Percentiles rank a stretch among this genome's conserved stretches.
These are phyloP conservation scores for Naganishia friedmannii DNA, from an alignment of 768 basidiomycete genomes.

Conservation along the genomic window DNA sequence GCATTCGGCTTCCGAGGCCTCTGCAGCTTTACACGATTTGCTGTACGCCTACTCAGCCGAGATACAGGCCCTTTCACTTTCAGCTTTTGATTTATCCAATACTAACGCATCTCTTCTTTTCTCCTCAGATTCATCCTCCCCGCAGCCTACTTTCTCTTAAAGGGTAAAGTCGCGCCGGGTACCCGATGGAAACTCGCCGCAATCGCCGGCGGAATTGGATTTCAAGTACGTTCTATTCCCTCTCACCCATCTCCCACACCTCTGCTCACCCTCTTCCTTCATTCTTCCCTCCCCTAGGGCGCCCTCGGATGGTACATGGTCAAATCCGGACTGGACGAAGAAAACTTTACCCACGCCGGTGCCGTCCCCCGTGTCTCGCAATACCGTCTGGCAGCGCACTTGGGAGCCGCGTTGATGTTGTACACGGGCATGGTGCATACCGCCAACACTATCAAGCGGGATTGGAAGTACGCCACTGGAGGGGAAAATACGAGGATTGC, in stretches of 20 bases:
- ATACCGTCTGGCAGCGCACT: slow-evolving; percentile 90
- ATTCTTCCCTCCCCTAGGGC: slow-evolving; percentile 64
- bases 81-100: too few relatives aligned
- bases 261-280: background rate
- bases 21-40: too few relatives aligned
- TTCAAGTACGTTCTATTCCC: slow-evolving; percentile 38
- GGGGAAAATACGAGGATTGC: slow-evolving; percentile 21
- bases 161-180: slow-evolving; percentile 65
- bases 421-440: slow-evolving; percentile 88
- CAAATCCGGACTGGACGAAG: slow-evolving; percentile 84
- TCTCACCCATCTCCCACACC: background rate
- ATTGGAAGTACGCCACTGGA: slow-evolving; percentile 50
- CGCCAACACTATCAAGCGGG: slow-evolving; percentile 70
- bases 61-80: too few relatives aligned
- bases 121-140: slow-evolving; percentile 77
- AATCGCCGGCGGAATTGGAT: slow-evolving; percentile 77
- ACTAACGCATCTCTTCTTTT: background rate
- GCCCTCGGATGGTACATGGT: slow-evolving; percentile 99
- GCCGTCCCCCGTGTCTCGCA: slow-evolving; percentile 93
- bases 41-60: too few relatives aligned
- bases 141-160: slow-evolving; percentile 71
- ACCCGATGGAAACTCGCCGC: slow-evolving; percentile 66
- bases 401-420: slow-evolving; percentile 85
- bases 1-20: too few relatives aligned
- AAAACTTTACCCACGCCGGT: slow-evolving; percentile 72